These are phyloP conservation scores for Myriosclerotinia scirpicola DNA, from an alignment of 2,329 filamentous ascomycete genomes.

Conservation along the genomic window DNA sequence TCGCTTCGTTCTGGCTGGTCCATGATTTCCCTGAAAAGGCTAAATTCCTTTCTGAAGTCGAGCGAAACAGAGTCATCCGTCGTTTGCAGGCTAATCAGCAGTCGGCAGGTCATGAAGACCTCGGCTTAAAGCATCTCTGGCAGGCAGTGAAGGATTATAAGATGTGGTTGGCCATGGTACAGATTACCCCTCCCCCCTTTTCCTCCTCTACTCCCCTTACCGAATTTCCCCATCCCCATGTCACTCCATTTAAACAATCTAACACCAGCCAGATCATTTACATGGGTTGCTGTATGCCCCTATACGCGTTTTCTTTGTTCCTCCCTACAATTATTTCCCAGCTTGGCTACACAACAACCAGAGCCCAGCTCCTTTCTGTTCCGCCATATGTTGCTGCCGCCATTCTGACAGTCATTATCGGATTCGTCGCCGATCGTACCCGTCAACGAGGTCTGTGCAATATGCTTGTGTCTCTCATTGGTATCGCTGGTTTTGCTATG, in stretches of 20 bases:
- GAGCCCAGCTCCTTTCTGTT: constrained; percentile 70
- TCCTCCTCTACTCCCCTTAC: no score
- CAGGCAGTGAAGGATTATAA: constrained; percentile 79
- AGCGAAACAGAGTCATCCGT: constrained; percentile 70
- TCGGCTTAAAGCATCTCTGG: constrained; percentile 71
- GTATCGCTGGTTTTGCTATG: constrained; percentile 77
- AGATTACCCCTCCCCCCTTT: no score
- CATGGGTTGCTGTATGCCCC: constrained; percentile 70
- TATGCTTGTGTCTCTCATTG: constrained; percentile 67
- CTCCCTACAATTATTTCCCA: constrained; percentile 74
- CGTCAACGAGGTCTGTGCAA: constrained; percentile 77
- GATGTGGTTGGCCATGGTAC: constrained; percentile 66
- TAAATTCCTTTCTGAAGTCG: constrained; percentile 66
- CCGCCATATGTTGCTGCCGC: constrained; percentile 75
- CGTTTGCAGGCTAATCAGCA: constrained; percentile 72
- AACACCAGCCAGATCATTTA: constrained; percentile 55
- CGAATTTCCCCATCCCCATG: no score
- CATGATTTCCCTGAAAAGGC: constrained; percentile 80
- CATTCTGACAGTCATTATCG: constrained; percentile 65
- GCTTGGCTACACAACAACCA: constrained; percentile 55
- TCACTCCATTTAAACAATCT: no score
- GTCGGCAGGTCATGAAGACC: constrained; percentile 71
- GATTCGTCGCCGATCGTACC: constrained; percentile 75
- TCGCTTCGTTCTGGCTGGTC: constrained; percentile 73
- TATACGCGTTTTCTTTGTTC: constrained; percentile 78